Conservation (phyloP, 805 yeast genomes). For the Schizosaccharomyces octosporus region DNA sequence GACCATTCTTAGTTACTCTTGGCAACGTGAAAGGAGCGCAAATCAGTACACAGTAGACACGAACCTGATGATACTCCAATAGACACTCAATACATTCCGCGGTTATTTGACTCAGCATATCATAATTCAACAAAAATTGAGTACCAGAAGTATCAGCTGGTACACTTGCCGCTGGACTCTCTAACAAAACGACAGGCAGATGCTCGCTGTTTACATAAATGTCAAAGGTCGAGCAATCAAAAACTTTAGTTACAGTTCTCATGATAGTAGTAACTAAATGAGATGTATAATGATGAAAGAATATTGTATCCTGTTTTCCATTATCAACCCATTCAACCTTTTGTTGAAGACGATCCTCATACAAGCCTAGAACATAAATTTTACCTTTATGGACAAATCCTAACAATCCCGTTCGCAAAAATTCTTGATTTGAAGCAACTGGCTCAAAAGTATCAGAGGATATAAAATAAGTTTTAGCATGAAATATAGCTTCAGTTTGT, state of each 20-base stretch:
- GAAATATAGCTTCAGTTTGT: constrained; percentile 53
- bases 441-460: background rate
- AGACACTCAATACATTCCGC: constrained; percentile 22
- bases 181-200: constrained; percentile 65
- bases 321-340: constrained; percentile 25
- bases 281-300: constrained; percentile 46
- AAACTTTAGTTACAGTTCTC: constrained; percentile 51
- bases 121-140: constrained; percentile 6
- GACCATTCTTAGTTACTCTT: constrained; percentile 58
- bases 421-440: constrained; percentile 23
- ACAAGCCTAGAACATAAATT: constrained; percentile 65
- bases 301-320: constrained; percentile 6
- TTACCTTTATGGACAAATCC: constrained; percentile 78
- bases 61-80: constrained; percentile 38
- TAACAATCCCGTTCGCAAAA: constrained; percentile 67
- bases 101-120: constrained; percentile 26
- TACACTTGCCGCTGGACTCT: constrained; percentile 31
- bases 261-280: constrained; percentile 71
- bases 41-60: constrained; percentile 59
- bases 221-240: constrained; percentile 83
- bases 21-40: constrained; percentile 66
- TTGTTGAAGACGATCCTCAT: constrained; percentile 78
- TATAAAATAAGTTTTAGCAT: constrained; percentile 22
- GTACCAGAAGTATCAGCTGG: constrained; percentile 10
- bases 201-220: constrained; percentile 54